These are phyloP conservation scores for Pyrenophora graminea DNA, from an alignment of 2,329 filamentous ascomycete species.

Conservation along the genomic window DNA sequence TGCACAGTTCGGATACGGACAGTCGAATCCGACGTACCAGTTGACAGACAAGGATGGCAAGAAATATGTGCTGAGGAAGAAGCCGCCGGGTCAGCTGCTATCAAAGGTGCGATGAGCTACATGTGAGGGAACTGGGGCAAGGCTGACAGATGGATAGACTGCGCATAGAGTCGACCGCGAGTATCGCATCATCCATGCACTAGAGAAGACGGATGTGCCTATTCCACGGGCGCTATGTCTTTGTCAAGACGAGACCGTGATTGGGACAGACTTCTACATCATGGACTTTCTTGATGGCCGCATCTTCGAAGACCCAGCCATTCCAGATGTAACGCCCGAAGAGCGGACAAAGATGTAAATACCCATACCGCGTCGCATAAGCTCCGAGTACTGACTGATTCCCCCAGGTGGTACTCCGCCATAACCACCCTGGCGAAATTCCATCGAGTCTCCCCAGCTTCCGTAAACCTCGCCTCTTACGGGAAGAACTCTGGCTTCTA, in stretches of 20 bases:
- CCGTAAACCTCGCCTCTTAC: constrained; percentile 71
- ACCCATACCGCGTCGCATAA: too few relatives aligned
- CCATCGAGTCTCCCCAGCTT: constrained; percentile 71
- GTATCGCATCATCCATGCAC: constrained; percentile 84
- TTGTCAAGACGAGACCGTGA: constrained; percentile 77
- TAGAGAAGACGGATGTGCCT: constrained; percentile 78
- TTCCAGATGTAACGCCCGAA: constrained; percentile 70
- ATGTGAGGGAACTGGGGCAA: neutral
- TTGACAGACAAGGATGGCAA: constrained; percentile 71
- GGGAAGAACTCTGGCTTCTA: constrained; percentile 81
- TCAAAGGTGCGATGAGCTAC: constrained; percentile 53
- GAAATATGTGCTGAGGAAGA: constrained; percentile 92
- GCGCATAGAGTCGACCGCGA: constrained; percentile 97
- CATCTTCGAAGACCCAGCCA: constrained; percentile 85
- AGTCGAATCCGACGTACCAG: constrained; percentile 97
- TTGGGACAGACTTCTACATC: constrained; percentile 94
- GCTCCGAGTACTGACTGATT: too few relatives aligned
- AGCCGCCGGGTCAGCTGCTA: constrained; percentile 90
- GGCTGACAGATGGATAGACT: constrained; percentile 57
- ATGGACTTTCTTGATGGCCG: constrained; percentile 95
- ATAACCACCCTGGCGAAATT: constrained; percentile 82
- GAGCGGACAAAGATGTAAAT: constrained; percentile 72
- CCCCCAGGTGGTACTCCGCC: constrained; percentile 75
- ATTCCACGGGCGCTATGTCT: constrained; percentile 83
- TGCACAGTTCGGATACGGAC: constrained; percentile 87